Evolutionary conservation across 805 yeast genomes (phyloP).

Genomic region (Pichia deserticola): DNA sequence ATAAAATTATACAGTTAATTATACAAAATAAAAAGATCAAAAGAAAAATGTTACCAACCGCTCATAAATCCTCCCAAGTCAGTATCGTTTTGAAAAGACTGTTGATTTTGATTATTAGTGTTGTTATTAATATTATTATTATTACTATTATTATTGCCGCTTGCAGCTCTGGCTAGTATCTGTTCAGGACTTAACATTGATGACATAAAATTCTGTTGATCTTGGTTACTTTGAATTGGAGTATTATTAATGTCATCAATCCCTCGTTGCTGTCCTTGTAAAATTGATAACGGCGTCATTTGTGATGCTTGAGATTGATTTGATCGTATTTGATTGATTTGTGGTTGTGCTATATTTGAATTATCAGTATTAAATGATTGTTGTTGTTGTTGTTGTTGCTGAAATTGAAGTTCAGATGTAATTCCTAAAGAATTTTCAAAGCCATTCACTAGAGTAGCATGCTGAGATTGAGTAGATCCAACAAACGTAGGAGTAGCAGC

Average conservation of each 20-base stretch:
- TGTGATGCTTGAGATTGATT: constrained; percentile 25
- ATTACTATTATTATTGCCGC: not conserved
- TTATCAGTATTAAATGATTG: too few species aligned
- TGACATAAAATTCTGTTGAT: constrained; percentile 10
- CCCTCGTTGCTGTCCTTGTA: not conserved
- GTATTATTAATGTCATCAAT: too few species aligned
- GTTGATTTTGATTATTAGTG: not conserved
- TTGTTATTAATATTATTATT: not conserved
- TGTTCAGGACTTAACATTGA: constrained; percentile 26
- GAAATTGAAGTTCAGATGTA: not conserved
- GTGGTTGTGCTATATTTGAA: not conserved
- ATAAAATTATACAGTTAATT: too few species aligned
- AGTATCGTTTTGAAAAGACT: not conserved
- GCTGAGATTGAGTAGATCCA: not conserved
- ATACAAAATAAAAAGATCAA: not conserved
- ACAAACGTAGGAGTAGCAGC: not conserved
- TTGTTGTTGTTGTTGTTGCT: not conserved
- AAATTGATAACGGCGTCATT: constrained; percentile 24
- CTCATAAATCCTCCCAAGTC: constrained; percentile 1
- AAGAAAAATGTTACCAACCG: constrained; percentile 1
- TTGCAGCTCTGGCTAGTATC: constrained; percentile 25
- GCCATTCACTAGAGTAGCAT: not conserved
- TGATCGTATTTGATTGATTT: constrained; percentile 8
- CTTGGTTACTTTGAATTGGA: not conserved
- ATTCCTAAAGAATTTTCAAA: not conserved